phyloP scores from a whole-genome alignment of 441 rosid genomes.

The Aleurites moluccanus region DNA sequence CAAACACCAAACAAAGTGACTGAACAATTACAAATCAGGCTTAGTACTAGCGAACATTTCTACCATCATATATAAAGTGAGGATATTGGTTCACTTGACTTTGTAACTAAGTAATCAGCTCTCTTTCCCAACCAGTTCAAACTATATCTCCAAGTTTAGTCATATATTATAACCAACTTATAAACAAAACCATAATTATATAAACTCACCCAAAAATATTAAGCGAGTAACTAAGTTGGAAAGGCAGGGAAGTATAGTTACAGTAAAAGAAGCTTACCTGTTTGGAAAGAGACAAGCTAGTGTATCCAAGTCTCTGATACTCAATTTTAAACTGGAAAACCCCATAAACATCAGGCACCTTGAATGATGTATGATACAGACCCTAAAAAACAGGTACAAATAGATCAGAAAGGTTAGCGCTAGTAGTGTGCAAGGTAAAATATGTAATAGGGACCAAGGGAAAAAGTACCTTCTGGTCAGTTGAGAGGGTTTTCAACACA shows the following conservation, averaged over 20 bases:
- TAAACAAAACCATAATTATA: not conserved
- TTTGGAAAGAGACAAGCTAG: conserved; percentile 65
- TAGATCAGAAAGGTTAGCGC: not conserved
- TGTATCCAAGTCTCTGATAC: conserved; percentile 66
- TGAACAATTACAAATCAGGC: not conserved
- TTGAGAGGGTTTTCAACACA: conserved; percentile 69
- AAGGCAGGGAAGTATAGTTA: not conserved
- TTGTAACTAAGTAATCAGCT: not conserved
- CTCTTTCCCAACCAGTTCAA: not conserved
- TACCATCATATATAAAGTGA: not conserved
- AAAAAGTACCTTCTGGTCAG: conserved; percentile 54
- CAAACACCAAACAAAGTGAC: not conserved
- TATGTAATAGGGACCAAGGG: not conserved
- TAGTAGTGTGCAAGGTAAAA: not conserved
- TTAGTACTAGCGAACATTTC: not conserved
- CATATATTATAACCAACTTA: not conserved
- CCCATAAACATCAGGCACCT: conserved; percentile 77
- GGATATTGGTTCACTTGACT: not conserved
- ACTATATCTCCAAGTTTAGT: not conserved
- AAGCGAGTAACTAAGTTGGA: not conserved
- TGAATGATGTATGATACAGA: conserved; percentile 58
- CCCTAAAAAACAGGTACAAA: conserved; percentile 48
- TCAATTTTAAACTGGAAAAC: conserved; percentile 81
- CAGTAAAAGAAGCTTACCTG: conserved; percentile 42
- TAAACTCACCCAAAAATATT: not conserved